Base-by-base conservation (phyloP, 1,284 basidiomycete species). In the Cutaneotrichosporon mucoides region DNA sequence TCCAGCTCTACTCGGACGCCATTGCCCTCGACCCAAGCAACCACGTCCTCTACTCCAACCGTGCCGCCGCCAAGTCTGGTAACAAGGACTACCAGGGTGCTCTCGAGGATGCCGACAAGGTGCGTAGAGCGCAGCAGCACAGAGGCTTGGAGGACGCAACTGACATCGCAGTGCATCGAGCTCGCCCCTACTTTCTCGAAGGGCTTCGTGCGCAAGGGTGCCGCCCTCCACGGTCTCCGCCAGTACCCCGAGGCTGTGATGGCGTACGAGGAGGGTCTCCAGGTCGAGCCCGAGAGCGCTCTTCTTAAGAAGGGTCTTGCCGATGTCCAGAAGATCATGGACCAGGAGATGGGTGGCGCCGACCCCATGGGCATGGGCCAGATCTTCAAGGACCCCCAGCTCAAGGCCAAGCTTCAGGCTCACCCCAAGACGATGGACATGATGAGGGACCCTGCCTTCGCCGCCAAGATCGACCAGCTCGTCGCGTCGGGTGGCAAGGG, bases 41-140 rank as follows among this genome's bases (percentile, higher is more conserved):
- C 73, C 89, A 91, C 74, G 92, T 98, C 55, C 83, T 97, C 16
- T 97, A 85, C 80, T 96, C 92, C 6, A 98, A 98, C 76, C 84
- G 94, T 59, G 93, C 90, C 67, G 94, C 93, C 13, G 89, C 90
- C 36, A 86, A 92, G 73, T 84, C 88, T 12, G 92, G 92, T 15
- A 88, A 91, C 81, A 88, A 84, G 68, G 80, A 89, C 56, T 97
- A 86, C 82, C 73, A 78, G 49, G 84, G 83, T 10, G 94, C 94
- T 13, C 82, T 97, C 57, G 83, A 86, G 57, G 94, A 98, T 79
- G 94, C 94, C 9, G 90, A 96, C 70, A 84, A 92, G 86, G 92
- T 91, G 15, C 2, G 16, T 38, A n/a, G 13, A n/a, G 24, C 24
- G 24, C 24, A n/a, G n/a, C n/a, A n/a, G 24, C 24, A 24, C 24